A percentile compares a stretch with the other conserved stretches of the same genome.
phyloP scores from a whole-genome alignment of 495 filamentous ascomycete species.

The Elasticomyces elasticus region DNA sequence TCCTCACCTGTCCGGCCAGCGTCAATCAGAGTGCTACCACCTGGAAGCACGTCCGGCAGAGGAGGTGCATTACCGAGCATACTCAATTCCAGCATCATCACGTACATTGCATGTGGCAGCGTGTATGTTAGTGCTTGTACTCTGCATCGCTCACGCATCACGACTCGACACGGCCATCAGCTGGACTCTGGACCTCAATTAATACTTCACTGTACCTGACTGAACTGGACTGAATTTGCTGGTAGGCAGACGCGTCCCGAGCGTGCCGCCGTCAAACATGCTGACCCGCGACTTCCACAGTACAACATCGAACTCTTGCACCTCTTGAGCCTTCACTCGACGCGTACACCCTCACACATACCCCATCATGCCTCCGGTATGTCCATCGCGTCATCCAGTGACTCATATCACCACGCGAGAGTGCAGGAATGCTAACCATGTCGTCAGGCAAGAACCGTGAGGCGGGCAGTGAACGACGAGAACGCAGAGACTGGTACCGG shows the following conservation, averaged over 20 bases:
- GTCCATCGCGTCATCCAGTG: background rate
- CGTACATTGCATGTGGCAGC: constrained; percentile 12
- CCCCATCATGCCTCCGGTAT: constrained; percentile 22
- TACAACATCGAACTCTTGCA: background rate
- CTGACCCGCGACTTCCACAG: constrained; percentile 10
- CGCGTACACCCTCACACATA: background rate
- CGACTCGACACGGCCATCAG: constrained; percentile 8
- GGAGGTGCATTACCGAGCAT: constrained; percentile 9
- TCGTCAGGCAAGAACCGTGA: constrained; percentile 44
- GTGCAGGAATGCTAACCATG: background rate
- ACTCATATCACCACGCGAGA: background rate
- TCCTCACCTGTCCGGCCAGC: background rate
- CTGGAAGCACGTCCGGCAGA: background rate
- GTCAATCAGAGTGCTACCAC: background rate
- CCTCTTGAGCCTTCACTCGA: background rate
- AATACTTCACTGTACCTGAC: background rate
- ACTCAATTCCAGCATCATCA: constrained; percentile 7
- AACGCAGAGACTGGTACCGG: constrained; percentile 86
- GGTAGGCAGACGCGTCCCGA: constrained; percentile 13
- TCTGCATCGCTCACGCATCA: constrained; percentile 7
- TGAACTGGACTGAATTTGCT: background rate
- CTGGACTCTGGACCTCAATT: constrained; percentile 8
- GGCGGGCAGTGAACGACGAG: constrained; percentile 71
- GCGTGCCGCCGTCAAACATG: constrained; percentile 9
- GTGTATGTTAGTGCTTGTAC: constrained; percentile 20